Base-by-base conservation (phyloP, 2,329 filamentous ascomycete species). In the Trichophyton verrucosum region DNA sequence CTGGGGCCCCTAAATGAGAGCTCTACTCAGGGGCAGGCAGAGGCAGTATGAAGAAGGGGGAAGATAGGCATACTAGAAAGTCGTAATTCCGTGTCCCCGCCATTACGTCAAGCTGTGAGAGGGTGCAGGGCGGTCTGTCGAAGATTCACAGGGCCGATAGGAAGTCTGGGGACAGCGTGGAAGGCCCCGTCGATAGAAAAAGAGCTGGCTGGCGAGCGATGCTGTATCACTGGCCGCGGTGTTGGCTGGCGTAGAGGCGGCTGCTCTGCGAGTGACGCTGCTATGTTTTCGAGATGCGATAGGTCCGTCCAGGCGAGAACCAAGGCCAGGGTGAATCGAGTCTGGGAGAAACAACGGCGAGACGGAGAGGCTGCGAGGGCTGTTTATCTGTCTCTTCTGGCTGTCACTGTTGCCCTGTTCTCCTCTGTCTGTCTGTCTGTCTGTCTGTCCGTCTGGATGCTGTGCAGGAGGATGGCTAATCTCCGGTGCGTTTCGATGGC, bases 71-170 rank as follows among this genome's bases (percentile, higher is more conserved):
- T 86, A 97, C 92, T 78, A 99, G 82, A 77, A 97, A 97, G 77
- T 99, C 94, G 79, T 99, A 99, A 81, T 99, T 99, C 77, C 94
- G 86, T 81, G 92, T 95, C 76, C 89, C 90, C 71, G 94, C 91
- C 94, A 99, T 99, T 40, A 57, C 57, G 61, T 46, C 38, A 24
- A 38, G 49, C 36, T 46, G 33, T 38, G 38, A 17, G 58, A 22
- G 33, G 42, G 44, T 36, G 53, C 47, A 42, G 58, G 33, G 57
- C 20, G 24, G 57, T 24, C 15, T 22, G 42, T 58, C 24, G 40
- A 42, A 24, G 24, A 24, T 36, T 27, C 46, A 58, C 6, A 33
- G 36, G 20, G 30, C 24, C 17, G 38, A 17, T 27, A 47, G 7
- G 13, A 46, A 13, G 44, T 20, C 44, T 51, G 22, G 46, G 47